A percentile compares a stretch with the other conserved stretches of the same genome.
These are phyloP conservation scores for Suillus brevipes DNA, from an alignment of 768 basidiomycete genomes.

Conservation along the genomic window DNA sequence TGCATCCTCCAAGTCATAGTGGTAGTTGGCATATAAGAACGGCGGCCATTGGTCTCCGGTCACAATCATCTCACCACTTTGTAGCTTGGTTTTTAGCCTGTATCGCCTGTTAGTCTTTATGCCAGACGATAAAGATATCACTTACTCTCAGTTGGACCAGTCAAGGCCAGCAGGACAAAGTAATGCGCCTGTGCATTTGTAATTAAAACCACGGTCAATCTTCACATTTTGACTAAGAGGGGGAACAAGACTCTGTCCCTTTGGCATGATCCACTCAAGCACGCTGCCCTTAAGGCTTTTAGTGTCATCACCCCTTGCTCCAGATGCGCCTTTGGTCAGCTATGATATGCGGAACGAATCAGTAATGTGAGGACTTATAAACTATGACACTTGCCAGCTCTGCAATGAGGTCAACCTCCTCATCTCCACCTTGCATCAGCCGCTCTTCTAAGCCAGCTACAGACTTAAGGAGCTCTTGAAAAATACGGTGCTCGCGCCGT, in stretches of 20 bases:
- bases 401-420: conserved; percentile 18
- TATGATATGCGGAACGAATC: background rate
- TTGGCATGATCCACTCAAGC: conserved; percentile 25
- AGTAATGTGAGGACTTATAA: too few relatives aligned
- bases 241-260: conserved; percentile 14
- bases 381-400: conserved; percentile 14
- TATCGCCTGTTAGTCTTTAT: too few relatives aligned
- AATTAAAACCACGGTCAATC: too few relatives aligned
- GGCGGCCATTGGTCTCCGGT: too few relatives aligned
- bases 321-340: conserved; percentile 26
- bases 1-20: too few relatives aligned
- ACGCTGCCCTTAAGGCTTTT: conserved; percentile 20
- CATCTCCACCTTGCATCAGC: conserved; percentile 14
- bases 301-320: conserved; percentile 18
- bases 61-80: too few relatives aligned
- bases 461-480: conserved; percentile 14
- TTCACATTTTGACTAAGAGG: conserved; percentile 12
- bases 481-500: conserved; percentile 15
- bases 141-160: too few relatives aligned
- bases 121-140: too few relatives aligned
- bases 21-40: too few relatives aligned
- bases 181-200: too few relatives aligned
- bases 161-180: too few relatives aligned
- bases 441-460: conserved; percentile 18
- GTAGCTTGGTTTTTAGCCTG: too few relatives aligned